Evolutionary conservation across 345 rosid genomes (phyloP), one percentile per base, ranked within the genome.

Genomic region (Boechera stricta): DNA sequence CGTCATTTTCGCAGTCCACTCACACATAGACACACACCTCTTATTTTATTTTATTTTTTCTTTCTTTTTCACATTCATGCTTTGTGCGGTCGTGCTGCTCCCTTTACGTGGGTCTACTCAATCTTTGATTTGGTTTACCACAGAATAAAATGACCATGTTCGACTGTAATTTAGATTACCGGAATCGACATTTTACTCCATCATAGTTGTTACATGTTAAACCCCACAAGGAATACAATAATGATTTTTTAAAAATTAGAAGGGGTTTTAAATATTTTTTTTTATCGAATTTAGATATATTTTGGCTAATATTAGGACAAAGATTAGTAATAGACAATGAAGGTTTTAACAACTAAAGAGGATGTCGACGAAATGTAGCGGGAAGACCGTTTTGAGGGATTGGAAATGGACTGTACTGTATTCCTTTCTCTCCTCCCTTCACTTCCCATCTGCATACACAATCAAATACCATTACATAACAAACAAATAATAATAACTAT

Each of bases 401-500:
- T 12, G 97, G 98, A 69, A 94, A 94, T 70, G 98, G 98, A 52
- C 87, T 80, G 71, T 92, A 91, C 57, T 91, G 87, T 69, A 92
- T 84, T 78, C 97, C 97, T 74, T 77, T 58, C 44, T 71, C 80
- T 6, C 83, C 67, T 39, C 90, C 95, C 82, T 82, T 84, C 79
- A 88, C 85, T 73, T 92, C 88, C 90, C 95, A 94, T 77, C 98
- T 94, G 79, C 84, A 73, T 48, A 78, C 66, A 39, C 67, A 52
- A 66, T 39, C 33, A 11, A 0, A 47, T 9, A 18, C 60, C 31
- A 26, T 24, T 36, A 67, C 6, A 15, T 59, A 64, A 41, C 21
- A 73, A 39, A 0, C 28, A 61, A 54, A 29, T 2, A 39, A 21
- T 21, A 21, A 21, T 21, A 21, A 21, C 24, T 32, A 45, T 13